These are phyloP conservation scores for Pseudophaeomoniella oleicola DNA, from an alignment of 2,329 filamentous ascomycete genomes.

Conservation along the genomic window DNA sequence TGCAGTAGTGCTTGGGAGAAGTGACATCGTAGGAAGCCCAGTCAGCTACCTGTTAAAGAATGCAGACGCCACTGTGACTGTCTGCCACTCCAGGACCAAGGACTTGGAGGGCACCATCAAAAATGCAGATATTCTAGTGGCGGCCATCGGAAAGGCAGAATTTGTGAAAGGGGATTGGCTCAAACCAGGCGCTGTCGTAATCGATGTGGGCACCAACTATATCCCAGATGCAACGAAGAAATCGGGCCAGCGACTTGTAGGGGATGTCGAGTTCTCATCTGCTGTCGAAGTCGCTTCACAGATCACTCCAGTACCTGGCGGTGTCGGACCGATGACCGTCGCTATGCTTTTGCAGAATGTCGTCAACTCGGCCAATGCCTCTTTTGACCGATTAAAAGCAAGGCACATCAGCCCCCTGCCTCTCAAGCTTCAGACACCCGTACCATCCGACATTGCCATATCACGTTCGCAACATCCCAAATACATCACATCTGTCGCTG, in stretches of 20 bases:
- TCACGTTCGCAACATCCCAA: constrained; percentile 87
- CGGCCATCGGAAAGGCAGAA: constrained; percentile 73
- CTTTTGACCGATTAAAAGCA: constrained; percentile 70
- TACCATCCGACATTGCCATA: constrained; percentile 91
- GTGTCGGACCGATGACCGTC: constrained; percentile 97
- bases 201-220: constrained; percentile 96
- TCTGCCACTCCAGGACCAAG: constrained; percentile 82
- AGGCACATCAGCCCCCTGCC: constrained; percentile 71
- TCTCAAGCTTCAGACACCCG: constrained; percentile 61
- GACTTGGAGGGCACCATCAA: constrained; percentile 61
- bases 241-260: constrained; percentile 80
- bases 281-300: constrained; percentile 74
- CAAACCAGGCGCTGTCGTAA: constrained; percentile 87
- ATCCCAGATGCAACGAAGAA: constrained; percentile 80
- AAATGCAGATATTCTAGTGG: constrained; percentile 76
- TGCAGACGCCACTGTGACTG: constrained; percentile 88
- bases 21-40: constrained; percentile 93
- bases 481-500: constrained; percentile 68
- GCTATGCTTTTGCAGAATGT: constrained; percentile 97
- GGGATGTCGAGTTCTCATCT: constrained; percentile 84
- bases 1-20: constrained; percentile 84
- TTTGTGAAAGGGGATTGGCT: constrained; percentile 94
- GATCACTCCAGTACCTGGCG: constrained; percentile 92
- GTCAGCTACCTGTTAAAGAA: constrained; percentile 93
- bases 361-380: constrained; percentile 66